Percentiles rank a stretch among this genome's conserved stretches.
Conservation (phyloP, 2,329 filamentous ascomycete genomes). For the Teratosphaeria nubilosa region DNA sequence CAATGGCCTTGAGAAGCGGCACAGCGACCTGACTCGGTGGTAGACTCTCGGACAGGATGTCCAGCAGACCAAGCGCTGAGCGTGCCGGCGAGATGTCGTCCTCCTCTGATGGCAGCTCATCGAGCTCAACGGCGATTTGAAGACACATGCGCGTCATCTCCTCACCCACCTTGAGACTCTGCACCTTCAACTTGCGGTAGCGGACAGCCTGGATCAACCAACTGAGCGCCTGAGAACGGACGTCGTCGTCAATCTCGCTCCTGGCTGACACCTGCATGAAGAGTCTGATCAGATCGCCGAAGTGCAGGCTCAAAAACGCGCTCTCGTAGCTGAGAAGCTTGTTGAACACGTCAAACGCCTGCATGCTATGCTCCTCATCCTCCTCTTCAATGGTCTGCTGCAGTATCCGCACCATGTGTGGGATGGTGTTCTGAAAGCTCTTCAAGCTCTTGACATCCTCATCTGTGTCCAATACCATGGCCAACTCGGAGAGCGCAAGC, state of each 20-base stretch:
- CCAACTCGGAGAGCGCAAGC: constrained; percentile 76
- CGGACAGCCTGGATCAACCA: constrained; percentile 89
- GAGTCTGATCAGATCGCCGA: constrained; percentile 82
- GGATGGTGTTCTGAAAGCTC: constrained; percentile 70
- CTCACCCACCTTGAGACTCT: constrained; percentile 77
- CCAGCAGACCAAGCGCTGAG: constrained; percentile 75
- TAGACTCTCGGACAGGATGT: constrained; percentile 77
- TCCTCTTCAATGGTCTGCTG: constrained; percentile 66
- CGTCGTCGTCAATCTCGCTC: constrained; percentile 69
- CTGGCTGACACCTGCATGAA: constrained; percentile 83
- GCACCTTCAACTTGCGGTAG: constrained; percentile 91
- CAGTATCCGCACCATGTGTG: constrained; percentile 79
- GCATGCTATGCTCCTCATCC: constrained; percentile 77
- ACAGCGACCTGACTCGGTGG: constrained; percentile 92
- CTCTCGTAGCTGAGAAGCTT: constrained; percentile 85
- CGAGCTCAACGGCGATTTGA: constrained; percentile 81
- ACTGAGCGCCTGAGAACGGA: constrained; percentile 77
- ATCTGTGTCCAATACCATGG: constrained; percentile 79
- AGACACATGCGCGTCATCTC: constrained; percentile 80
- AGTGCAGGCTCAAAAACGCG: constrained; percentile 70
- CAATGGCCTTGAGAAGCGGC: constrained; percentile 77
- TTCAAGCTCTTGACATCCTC: constrained; percentile 66
- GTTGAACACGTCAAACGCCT: constrained; percentile 94
- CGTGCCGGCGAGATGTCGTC: constrained; percentile 79
- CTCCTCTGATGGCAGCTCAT: constrained; percentile 59